Percentiles rank a stretch among this genome's conserved stretches.
phyloP scores from a whole-genome alignment of 768 basidiomycete genomes.

The Tulasnella sp. region DNA sequence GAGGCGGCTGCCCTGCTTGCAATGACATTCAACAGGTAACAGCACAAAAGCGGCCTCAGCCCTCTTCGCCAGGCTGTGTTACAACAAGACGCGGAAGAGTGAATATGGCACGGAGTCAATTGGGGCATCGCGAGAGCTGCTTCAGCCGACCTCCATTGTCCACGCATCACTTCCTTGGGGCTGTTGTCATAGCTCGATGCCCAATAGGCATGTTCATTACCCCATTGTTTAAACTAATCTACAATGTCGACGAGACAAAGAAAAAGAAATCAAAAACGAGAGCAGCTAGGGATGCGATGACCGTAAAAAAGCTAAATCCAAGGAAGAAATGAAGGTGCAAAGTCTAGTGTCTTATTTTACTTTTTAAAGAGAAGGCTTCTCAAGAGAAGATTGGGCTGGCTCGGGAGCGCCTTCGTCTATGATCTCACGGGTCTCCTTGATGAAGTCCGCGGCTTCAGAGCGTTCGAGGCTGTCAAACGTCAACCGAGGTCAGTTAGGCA shows the following conservation, averaged over 20 bases:
- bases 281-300: neutral
- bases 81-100: too few species aligned
- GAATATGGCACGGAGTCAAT: too few species aligned
- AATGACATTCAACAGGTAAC: too few species aligned
- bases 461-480: slow-evolving; percentile 60
- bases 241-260: neutral
- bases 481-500: neutral
- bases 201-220: too few species aligned
- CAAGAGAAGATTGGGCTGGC: neutral
- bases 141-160: too few species aligned
- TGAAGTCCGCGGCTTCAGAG: slow-evolving; percentile 65
- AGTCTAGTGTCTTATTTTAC: neutral
- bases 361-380: slow-evolving; percentile 14
- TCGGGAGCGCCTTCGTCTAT: slow-evolving; percentile 45
- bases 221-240: too few species aligned
- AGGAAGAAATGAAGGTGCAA: neutral
- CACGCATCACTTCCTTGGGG: too few species aligned
- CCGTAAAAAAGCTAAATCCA: neutral
- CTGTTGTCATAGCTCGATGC: too few species aligned
- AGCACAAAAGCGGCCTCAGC: too few species aligned
- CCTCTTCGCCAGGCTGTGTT: too few species aligned
- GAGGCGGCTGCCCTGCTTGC: too few species aligned
- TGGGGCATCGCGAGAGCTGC: too few species aligned
- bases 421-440: slow-evolving; percentile 62
- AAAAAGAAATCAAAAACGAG: neutral